phyloP scores from a whole-genome alignment of 345 rosid species.

The Turritis glabra region DNA sequence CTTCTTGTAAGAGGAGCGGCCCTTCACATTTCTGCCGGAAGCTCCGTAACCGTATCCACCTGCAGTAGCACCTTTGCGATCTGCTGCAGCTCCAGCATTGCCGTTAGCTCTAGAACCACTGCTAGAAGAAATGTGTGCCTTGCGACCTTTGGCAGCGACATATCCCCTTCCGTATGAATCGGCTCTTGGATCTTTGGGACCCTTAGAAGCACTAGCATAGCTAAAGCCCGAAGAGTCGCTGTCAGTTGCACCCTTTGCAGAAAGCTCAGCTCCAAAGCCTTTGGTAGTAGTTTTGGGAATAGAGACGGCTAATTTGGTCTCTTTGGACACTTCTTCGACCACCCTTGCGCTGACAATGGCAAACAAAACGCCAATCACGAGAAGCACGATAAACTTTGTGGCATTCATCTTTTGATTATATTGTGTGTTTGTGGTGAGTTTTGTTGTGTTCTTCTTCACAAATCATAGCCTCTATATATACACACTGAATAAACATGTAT shows the following conservation, averaged over 20 bases:
- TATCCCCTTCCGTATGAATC: fast-evolving
- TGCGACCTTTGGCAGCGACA: background rate
- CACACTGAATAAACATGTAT: background rate
- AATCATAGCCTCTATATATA: background rate
- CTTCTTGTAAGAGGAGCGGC: background rate
- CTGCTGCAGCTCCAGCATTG: background rate
- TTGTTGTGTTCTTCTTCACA: slow-evolving; percentile 1
- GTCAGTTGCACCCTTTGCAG: fast-evolving
- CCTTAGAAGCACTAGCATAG: fast-evolving
- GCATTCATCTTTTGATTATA: background rate
- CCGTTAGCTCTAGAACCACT: background rate
- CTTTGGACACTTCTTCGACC: background rate
- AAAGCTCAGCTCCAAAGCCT: background rate
- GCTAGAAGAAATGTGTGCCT: background rate
- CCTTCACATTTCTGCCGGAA: background rate
- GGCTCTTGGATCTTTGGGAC: background rate
- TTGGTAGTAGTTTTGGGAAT: background rate
- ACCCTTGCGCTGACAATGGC: slow-evolving; percentile 19
- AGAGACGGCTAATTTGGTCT: background rate
- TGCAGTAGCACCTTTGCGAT: background rate
- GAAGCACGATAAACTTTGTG: background rate
- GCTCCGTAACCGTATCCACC: background rate
- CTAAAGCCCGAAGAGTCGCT: fast-evolving
- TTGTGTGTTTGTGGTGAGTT: background rate
- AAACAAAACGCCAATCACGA: slow-evolving; percentile 2